These are phyloP conservation scores for Durusdinium trenchii DNA, from an alignment of 73 alveolate genomes.

Conservation along the genomic window DNA sequence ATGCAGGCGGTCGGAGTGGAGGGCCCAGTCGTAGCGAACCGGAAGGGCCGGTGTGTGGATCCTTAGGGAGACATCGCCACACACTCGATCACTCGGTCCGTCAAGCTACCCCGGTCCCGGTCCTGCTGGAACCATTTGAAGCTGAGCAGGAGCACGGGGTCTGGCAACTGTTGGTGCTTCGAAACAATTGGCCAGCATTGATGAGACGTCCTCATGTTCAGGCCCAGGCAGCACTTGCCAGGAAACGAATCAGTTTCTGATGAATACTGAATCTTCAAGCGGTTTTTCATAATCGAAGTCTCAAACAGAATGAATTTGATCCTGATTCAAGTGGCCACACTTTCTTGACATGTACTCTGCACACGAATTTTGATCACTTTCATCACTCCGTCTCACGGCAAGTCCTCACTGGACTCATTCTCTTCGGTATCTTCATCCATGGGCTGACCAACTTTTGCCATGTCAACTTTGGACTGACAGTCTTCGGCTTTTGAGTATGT, in stretches of 20 bases:
- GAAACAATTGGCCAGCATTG: slow-evolving; percentile 75
- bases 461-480: slow-evolving; percentile 52
- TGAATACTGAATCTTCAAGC: too few relatives aligned
- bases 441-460: slow-evolving; percentile 72
- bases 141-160: slow-evolving; percentile 29
- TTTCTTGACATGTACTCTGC: neutral
- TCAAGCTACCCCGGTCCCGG: neutral
- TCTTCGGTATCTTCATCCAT: slow-evolving; percentile 7
- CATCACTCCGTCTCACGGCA: too few relatives aligned
- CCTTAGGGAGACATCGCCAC: neutral
- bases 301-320: neutral
- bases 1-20: too few relatives aligned
- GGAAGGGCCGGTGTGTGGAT: too few relatives aligned
- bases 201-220: slow-evolving; percentile 27
- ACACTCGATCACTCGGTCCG: neutral
- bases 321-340: neutral
- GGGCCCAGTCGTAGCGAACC: too few relatives aligned
- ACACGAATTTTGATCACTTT: neutral
- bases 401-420: slow-evolving; percentile 32
- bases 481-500: too few relatives aligned
- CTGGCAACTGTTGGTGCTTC: neutral
- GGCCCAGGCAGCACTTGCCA: neutral
- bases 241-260: too few relatives aligned
- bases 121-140: slow-evolving; percentile 77
- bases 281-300: too few relatives aligned